These are phyloP conservation scores for Saccharomyces mikatae DNA, from an alignment of 805 yeast species.

Conservation along the genomic window DNA sequence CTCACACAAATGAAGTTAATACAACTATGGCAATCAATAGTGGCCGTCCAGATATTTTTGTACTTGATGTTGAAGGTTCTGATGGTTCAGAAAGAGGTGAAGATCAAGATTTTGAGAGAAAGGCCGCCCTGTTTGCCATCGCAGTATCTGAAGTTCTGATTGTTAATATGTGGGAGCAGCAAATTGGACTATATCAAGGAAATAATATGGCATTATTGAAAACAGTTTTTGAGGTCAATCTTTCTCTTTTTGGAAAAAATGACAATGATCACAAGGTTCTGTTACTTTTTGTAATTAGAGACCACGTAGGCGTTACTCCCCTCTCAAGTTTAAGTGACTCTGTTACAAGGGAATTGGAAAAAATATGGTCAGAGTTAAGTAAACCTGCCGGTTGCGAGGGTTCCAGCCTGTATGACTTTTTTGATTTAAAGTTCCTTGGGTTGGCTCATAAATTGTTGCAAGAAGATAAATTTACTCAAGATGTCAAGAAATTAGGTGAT, in stretches of 20 bases:
- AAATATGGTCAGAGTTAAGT: slow-evolving; percentile 68
- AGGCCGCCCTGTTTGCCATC: slow-evolving; percentile 89
- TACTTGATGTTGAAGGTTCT: slow-evolving; percentile 97
- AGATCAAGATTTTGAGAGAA: slow-evolving; percentile 95
- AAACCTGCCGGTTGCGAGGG: slow-evolving; percentile 61
- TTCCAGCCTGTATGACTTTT: slow-evolving; percentile 60
- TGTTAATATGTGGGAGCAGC: slow-evolving; percentile 94
- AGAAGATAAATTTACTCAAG: slow-evolving; percentile 57
- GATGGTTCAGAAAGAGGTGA: slow-evolving; percentile 98
- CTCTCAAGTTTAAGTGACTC: slow-evolving; percentile 61
- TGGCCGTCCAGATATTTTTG: slow-evolving; percentile 43
- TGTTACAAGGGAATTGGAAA: slow-evolving; percentile 58
- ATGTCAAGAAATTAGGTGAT: slow-evolving; percentile 57
- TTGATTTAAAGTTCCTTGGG: slow-evolving; percentile 75
- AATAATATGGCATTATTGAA: slow-evolving; percentile 93
- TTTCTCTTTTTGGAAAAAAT: slow-evolving; percentile 69
- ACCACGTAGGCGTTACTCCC: slow-evolving; percentile 84
- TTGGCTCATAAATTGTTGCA: slow-evolving; percentile 81
- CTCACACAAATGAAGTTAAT: slow-evolving; percentile 42
- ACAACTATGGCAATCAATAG: slow-evolving; percentile 12
- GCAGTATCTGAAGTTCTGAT: slow-evolving; percentile 86
- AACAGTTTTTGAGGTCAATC: slow-evolving; percentile 92
- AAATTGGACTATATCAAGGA: slow-evolving; percentile 93
- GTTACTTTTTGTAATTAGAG: slow-evolving; percentile 82
- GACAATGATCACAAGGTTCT: slow-evolving; percentile 52